Evolutionary conservation across 2,329 filamentous ascomycete species (phyloP).

Genomic region (Sporothrix mexicana): DNA sequence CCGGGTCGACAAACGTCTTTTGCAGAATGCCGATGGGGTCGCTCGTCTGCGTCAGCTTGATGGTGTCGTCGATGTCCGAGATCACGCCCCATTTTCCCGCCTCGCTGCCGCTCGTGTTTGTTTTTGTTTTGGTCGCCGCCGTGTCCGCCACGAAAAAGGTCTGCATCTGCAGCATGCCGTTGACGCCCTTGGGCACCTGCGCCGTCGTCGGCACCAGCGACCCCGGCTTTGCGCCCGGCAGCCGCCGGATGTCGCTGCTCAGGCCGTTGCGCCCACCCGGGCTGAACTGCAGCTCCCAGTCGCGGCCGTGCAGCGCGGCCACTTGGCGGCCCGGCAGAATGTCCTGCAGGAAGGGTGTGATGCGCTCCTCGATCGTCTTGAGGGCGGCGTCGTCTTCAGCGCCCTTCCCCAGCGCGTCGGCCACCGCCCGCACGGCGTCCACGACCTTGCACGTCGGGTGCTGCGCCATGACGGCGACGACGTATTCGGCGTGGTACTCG

Average conservation of each 20-base stretch:
- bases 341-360: constrained; percentile 79
- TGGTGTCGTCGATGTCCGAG: constrained; percentile 93
- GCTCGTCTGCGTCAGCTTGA: constrained; percentile 86
- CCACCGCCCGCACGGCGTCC: constrained; percentile 72
- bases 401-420: constrained; percentile 64
- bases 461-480: constrained; percentile 80
- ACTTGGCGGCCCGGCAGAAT: constrained; percentile 74
- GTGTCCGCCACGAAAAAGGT: constrained; percentile 77
- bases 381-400: constrained; percentile 55
- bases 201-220: constrained; percentile 55
- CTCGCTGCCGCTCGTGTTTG: no score
- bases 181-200: constrained; percentile 56
- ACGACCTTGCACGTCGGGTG: constrained; percentile 70
- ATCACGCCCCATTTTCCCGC: constrained; percentile 88
- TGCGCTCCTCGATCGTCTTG: constrained; percentile 65
- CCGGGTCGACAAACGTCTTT: constrained; percentile 80
- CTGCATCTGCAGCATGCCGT: constrained; percentile 65
- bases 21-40: constrained; percentile 80
- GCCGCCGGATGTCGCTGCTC: constrained; percentile 64
- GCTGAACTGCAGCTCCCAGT: constrained; percentile 60
- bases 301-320: constrained; percentile 62
- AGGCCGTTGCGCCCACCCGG: constrained; percentile 76
- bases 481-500: constrained; percentile 82
- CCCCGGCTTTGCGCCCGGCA: constrained; percentile 57
- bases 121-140: constrained; percentile 62